Percentiles rank a stretch among this genome's conserved stretches.
phyloP scores from a whole-genome alignment of 805 yeast genomes.

The Teunomyces pallodes region DNA sequence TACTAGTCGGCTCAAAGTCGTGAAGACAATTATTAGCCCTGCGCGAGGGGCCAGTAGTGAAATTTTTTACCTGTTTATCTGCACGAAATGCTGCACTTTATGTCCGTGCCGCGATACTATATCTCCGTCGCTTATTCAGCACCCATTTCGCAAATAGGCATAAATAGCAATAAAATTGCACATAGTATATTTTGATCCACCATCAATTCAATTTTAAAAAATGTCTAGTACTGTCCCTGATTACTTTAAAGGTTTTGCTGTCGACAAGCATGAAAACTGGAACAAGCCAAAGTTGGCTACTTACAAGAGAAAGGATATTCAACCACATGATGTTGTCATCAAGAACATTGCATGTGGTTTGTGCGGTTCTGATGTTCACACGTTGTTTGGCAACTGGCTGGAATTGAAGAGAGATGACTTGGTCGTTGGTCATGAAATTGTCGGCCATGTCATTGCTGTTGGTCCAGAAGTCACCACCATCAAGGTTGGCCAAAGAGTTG shows the following conservation, averaged over 20 bases:
- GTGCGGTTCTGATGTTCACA: constrained; percentile 62
- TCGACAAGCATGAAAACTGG: constrained; percentile 51
- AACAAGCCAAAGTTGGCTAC: constrained; percentile 50
- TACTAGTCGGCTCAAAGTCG: too few species aligned
- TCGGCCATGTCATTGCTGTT: constrained; percentile 43
- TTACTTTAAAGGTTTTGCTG: constrained; percentile 62
- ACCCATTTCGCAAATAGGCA: neutral
- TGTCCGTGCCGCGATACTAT: neutral
- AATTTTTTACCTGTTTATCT: neutral
- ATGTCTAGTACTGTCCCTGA: constrained; percentile 25
- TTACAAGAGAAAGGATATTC: constrained; percentile 44
- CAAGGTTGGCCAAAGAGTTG: constrained; percentile 73
- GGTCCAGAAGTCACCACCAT: constrained; percentile 54
- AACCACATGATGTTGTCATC: constrained; percentile 16
- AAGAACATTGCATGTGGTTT: constrained; percentile 33
- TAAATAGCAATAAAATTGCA: neutral
- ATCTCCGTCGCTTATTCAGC: neutral
- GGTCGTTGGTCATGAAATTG: constrained; percentile 49
- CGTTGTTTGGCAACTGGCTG: constrained; percentile 53
- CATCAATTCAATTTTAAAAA: neutral
- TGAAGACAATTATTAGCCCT: neutral
- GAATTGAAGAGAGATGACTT: constrained; percentile 28
- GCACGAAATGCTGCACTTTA: neutral
- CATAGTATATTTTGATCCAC: neutral
- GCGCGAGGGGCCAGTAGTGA: neutral